Evolutionary conservation across 306 rosid species (phyloP).

Genomic region (Begonia loranthoides): DNA sequence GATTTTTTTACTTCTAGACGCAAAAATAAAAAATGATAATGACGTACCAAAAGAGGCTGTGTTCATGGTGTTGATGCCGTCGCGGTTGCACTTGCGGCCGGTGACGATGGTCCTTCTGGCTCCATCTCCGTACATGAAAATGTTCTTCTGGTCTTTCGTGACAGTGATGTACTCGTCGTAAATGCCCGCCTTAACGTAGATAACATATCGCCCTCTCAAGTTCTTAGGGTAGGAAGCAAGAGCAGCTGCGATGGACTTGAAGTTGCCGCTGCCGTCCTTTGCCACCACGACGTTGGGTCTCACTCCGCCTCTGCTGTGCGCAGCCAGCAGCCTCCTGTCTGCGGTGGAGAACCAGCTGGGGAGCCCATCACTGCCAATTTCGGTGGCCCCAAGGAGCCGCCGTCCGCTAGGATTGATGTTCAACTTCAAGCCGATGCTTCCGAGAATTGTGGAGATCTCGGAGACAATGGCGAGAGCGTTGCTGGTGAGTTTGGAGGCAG

Average conservation of each 20-base stretch:
- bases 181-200: constrained; percentile 54
- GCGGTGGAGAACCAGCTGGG: constrained; percentile 42
- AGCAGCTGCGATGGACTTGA: constrained; percentile 32
- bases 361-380: constrained; percentile 14
- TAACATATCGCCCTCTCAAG: constrained; percentile 24
- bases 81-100: constrained; percentile 20
- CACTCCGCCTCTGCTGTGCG: not conserved
- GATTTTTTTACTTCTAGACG: too few relatives aligned
- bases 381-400: constrained; percentile 26
- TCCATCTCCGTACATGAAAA: constrained; percentile 65
- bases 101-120: constrained; percentile 37
- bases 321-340: constrained; percentile 40
- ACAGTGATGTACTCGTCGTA: constrained; percentile 38
- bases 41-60: constrained; percentile 40
- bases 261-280: constrained; percentile 54
- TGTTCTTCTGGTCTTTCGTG: constrained; percentile 8
- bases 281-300: constrained; percentile 43
- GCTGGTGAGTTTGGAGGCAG: constrained; percentile 23
- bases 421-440: constrained; percentile 17
- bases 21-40: not conserved
- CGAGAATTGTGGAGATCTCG: constrained; percentile 17
- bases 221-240: constrained; percentile 31
- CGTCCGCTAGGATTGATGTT: constrained; percentile 29
- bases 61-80: constrained; percentile 26
- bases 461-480: constrained; percentile 37